These are phyloP conservation scores for Talaromyces liani DNA, from an alignment of 495 filamentous ascomycete species.

Conservation along the genomic window DNA sequence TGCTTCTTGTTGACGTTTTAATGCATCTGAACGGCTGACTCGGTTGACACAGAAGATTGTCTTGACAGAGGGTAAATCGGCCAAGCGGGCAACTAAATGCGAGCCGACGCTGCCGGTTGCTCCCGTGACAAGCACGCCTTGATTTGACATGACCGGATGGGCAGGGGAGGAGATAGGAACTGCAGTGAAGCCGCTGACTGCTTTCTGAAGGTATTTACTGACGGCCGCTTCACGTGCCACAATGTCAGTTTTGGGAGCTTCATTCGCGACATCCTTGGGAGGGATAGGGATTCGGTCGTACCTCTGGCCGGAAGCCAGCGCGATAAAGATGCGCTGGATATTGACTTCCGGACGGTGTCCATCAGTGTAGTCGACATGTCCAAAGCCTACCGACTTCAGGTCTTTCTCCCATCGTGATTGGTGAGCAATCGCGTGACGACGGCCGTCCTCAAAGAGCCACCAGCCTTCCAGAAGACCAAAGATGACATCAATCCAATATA, in stretches of 20 bases:
- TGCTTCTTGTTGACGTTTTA: constrained; percentile 30
- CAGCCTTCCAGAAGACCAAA: constrained; percentile 47
- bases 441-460: constrained; percentile 47
- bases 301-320: constrained; percentile 19
- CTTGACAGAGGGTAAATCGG: constrained; percentile 23
- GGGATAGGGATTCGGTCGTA: constrained; percentile 11
- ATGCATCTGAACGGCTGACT: constrained; percentile 13
- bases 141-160: neutral
- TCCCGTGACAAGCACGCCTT: constrained; percentile 33
- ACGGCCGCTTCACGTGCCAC: constrained; percentile 16
- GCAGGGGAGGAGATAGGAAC: neutral
- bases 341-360: constrained; percentile 33
- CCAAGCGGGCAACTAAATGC: constrained; percentile 28
- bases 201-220: constrained; percentile 23
- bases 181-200: constrained; percentile 10
- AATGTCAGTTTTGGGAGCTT: constrained; percentile 2
- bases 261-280: neutral
- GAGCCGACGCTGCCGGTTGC: constrained; percentile 40
- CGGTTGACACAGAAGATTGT: constrained; percentile 38
- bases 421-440: constrained; percentile 33
- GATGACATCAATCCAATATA: constrained; percentile 40
- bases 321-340: constrained; percentile 36
- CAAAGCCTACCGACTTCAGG: constrained; percentile 34
- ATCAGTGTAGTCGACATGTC: constrained; percentile 42
- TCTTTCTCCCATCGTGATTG: constrained; percentile 27